Base-by-base conservation (phyloP, 2,329 filamentous ascomycete species). In the Tolypocladium capitatum region DNA sequence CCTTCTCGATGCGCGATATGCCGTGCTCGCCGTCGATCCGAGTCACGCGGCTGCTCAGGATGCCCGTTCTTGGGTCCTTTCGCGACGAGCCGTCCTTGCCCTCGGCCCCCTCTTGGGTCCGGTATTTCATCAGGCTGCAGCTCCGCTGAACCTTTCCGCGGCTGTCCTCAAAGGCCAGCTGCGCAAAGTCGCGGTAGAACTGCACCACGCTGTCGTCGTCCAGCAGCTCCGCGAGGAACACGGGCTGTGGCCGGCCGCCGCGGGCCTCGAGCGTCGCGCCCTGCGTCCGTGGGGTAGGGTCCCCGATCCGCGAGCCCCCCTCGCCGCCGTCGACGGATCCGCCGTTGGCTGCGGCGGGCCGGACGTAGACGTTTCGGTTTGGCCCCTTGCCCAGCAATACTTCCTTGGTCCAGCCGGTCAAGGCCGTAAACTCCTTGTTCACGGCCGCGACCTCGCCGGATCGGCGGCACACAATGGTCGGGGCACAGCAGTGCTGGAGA, bases 391-490 rank as follows among this genome's bases (percentile, higher is more conserved):
- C 92, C 1, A 97, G 73, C 1, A 98, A 72, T 0, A 97, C 82
- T 43, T 92, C 85, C 59, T 89, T 90, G 46, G 82, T 86, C 92
- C 92, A 98, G 5, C 91, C 92, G 0, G 92, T 96, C 47, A 98
- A 71, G 30, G 94, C 85, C n/a, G 84, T 88, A 56, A 98, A 98
- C 63, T 97, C 92, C 65, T 96, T 95, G 62, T 92, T 94, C 21
- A 94, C 88, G 4, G 87, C 87, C 1, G 89, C 90, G n/a, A 98
- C 81, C 63, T 97, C 92, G 45, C 92, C 92, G 0, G 90, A 95
- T 43, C 92, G 81, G 43, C 92, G 81, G 60, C 88, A 94, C 27
- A 97, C 87, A 49, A 98, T 81, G 0, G 90, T 94, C 0, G 92
- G 92, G 4, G 89, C 94, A 35, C 88, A 88, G 51, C 84, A 88